Evolutionary conservation across 148 eudicot genomes (phyloP).

Genomic region (Persicaria tinctoria): DNA sequence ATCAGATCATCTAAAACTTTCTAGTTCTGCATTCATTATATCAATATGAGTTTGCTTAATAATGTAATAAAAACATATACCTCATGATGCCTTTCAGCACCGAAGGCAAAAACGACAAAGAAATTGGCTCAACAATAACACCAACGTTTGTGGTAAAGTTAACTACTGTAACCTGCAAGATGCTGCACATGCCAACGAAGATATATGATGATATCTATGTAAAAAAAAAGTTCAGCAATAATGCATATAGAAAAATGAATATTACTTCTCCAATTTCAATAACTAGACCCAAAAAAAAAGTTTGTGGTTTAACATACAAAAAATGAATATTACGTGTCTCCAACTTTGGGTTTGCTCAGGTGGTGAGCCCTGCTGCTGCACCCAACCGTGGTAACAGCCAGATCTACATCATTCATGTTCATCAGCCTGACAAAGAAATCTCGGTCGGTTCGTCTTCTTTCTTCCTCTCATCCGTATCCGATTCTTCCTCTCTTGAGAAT

Average conservation of each 20-base stretch:
- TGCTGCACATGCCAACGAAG: not conserved
- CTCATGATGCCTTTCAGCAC: not conserved
- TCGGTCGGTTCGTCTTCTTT: slow-evolving; percentile 30
- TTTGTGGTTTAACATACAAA: too few relatives aligned
- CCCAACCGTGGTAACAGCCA: slow-evolving; percentile 23
- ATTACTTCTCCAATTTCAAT: not conserved
- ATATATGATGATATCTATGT: not conserved
- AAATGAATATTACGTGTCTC: not conserved
- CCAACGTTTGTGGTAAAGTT: not conserved
- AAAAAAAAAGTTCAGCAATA: not conserved
- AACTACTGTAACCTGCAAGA: not conserved
- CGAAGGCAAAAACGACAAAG: not conserved
- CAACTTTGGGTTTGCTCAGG: not conserved
- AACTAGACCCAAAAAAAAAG: too few relatives aligned
- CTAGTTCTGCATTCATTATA: not conserved
- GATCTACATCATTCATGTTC: slow-evolving; percentile 50
- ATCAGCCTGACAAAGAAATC: slow-evolving; percentile 37
- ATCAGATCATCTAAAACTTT: not conserved
- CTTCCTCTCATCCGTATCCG: not conserved
- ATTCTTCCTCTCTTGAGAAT: not conserved
- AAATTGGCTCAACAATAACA: not conserved
- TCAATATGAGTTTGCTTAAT: not conserved
- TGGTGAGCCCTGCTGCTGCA: slow-evolving; percentile 5
- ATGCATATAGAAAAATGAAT: not conserved
- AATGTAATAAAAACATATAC: not conserved